These are phyloP conservation scores for Aureobasidium pullulans DNA, from an alignment of 2,329 filamentous ascomycete species.

Conservation along the genomic window DNA sequence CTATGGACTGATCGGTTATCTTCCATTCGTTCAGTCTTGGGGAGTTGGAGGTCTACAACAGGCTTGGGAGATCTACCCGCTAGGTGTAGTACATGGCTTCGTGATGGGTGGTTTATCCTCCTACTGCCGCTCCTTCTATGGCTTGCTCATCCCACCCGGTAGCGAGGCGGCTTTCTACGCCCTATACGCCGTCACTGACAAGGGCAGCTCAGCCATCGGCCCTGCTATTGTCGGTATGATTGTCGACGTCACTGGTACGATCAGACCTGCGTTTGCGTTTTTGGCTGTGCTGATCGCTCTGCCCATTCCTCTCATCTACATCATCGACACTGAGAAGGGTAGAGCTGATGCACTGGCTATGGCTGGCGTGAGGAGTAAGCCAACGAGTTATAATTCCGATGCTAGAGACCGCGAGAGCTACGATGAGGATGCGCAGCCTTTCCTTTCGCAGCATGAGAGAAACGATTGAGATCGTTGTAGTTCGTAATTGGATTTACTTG, in stretches of 20 bases:
- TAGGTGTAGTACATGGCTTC: constrained; percentile 79
- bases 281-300: constrained; percentile 69
- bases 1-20: constrained; percentile 77
- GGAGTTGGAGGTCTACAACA: constrained; percentile 75
- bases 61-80: constrained; percentile 85
- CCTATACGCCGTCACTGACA: constrained; percentile 91
- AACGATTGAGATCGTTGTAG: neutral
- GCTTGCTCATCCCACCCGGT: constrained; percentile 82
- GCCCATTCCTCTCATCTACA: constrained; percentile 71
- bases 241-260: constrained; percentile 55
- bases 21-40: constrained; percentile 64
- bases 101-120: constrained; percentile 80
- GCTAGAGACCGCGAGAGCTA: neutral
- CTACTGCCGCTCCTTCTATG: constrained; percentile 84
- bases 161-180: constrained; percentile 92
- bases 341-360: constrained; percentile 25
- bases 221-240: constrained; percentile 85
- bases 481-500: neutral
- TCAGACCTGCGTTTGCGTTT: constrained; percentile 68
- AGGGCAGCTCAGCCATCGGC: constrained; percentile 83
- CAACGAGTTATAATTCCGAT: neutral
- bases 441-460: neutral
- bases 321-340: constrained; percentile 63
- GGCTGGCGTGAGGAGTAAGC: neutral
- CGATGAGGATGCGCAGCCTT: neutral